These are phyloP conservation scores for Xerocomus minutiporus DNA, from an alignment of 1,284 basidiomycete species.

Conservation along the genomic window DNA sequence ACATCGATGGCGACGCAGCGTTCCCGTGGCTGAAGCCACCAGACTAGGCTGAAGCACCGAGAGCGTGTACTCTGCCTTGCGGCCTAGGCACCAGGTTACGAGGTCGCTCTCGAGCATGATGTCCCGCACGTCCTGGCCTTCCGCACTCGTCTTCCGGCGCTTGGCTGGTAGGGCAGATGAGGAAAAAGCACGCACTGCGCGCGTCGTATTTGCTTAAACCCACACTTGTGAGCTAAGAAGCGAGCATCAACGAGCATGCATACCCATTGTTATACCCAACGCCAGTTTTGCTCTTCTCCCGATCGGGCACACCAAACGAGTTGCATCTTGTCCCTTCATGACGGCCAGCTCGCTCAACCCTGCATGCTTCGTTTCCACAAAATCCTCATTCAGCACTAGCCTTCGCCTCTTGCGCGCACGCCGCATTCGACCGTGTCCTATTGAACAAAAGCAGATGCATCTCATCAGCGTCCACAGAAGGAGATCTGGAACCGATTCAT, in stretches of 20 bases:
- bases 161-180: slow-evolving; percentile 22
- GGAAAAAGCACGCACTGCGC: slow-evolving; percentile 47
- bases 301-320: too few species aligned
- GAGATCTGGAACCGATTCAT: slow-evolving; percentile 2
- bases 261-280: too few species aligned
- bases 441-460: slow-evolving; percentile 10
- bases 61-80: slow-evolving; percentile 16
- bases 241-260: too few species aligned
- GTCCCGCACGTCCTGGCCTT: neutral
- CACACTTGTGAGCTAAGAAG: too few species aligned
- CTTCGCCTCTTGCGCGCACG: too few species aligned
- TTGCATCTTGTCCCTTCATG: too few species aligned
- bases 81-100: slow-evolving; percentile 13
- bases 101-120: slow-evolving; percentile 27
- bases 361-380: too few species aligned
- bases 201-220: slow-evolving; percentile 45
- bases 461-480: slow-evolving; percentile 11
- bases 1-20: too few species aligned
- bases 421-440: slow-evolving; percentile 24
- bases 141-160: slow-evolving; percentile 19
- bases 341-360: too few species aligned
- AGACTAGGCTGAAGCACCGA: slow-evolving; percentile 16
- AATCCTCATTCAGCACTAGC: too few species aligned
- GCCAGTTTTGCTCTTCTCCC: too few species aligned
- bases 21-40: slow-evolving; percentile 7